These are phyloP conservation scores for Linum trigynum DNA, from an alignment of 345 rosid species.

Conservation along the genomic window DNA sequence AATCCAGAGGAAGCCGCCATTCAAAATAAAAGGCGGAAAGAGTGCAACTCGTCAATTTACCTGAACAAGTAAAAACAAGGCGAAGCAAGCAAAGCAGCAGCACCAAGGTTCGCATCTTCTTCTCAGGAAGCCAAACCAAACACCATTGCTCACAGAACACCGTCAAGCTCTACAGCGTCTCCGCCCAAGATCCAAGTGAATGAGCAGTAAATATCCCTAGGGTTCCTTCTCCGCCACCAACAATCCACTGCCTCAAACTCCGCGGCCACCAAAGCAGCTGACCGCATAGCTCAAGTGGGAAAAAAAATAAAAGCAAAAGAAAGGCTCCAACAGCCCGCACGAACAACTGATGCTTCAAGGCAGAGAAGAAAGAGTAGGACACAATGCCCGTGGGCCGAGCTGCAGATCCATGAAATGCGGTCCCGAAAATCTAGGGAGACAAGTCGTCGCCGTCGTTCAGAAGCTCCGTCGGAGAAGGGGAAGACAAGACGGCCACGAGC, in stretches of 20 bases:
- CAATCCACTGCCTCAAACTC: neutral
- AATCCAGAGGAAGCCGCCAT: no score
- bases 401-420: conserved; percentile 1
- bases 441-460: neutral
- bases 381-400: neutral
- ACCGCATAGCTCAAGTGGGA: neutral
- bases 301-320: no score
- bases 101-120: neutral
- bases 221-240: neutral
- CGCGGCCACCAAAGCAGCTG: neutral
- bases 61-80: neutral
- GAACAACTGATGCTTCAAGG: no score
- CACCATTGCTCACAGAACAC: neutral
- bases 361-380: neutral
- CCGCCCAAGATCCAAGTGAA: neutral
- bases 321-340: neutral
- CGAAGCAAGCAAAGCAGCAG: neutral
- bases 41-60: neutral
- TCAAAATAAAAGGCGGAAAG: neutral
- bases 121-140: neutral
- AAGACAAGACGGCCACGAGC: neutral
- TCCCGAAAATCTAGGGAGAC: neutral
- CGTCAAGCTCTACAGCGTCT: neutral
- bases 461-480: neutral
- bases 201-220: neutral